Conservation (phyloP, 257 asterid genomes). For the Eustoma russellianum region DNA sequence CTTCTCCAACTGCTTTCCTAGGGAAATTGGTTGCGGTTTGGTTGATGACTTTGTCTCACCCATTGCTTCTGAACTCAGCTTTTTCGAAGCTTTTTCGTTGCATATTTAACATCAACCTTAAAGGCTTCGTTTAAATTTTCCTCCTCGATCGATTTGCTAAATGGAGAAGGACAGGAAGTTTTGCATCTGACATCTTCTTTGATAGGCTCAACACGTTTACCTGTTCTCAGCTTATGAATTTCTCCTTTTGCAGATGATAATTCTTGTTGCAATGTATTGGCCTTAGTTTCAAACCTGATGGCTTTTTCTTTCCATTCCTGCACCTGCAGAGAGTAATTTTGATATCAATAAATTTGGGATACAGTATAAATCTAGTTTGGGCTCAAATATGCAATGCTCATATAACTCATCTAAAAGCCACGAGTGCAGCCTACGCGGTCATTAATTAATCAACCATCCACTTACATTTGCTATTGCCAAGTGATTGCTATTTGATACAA, state of each 20-base stretch:
- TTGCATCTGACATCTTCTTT: conserved; percentile 2
- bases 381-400: too few relatives aligned
- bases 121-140: conserved; percentile 25
- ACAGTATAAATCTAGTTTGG: too few relatives aligned
- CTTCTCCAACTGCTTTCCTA: conserved; percentile 64
- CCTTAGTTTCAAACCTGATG: conserved; percentile 37
- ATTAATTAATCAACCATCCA: too few relatives aligned
- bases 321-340: conserved; percentile 27
- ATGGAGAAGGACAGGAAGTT: conserved; percentile 18
- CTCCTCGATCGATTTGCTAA: conserved; percentile 29
- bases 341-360: too few relatives aligned
- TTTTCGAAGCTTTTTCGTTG: conserved; percentile 1
- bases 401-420: too few relatives aligned
- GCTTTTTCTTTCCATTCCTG: conserved; percentile 69
- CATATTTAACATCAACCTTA: conserved; percentile 3
- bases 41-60: conserved; percentile 8
- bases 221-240: conserved; percentile 20
- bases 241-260: conserved; percentile 26
- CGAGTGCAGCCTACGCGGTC: too few relatives aligned
- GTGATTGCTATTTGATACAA: too few relatives aligned
- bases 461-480: too few relatives aligned
- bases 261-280: conserved; percentile 28
- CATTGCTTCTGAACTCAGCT: conserved; percentile 5
- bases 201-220: conserved; percentile 2
- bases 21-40: conserved; percentile 34